Base-by-base conservation (phyloP, 192 early-diverging fungal genomes). In the Coemansia sp. region DNA sequence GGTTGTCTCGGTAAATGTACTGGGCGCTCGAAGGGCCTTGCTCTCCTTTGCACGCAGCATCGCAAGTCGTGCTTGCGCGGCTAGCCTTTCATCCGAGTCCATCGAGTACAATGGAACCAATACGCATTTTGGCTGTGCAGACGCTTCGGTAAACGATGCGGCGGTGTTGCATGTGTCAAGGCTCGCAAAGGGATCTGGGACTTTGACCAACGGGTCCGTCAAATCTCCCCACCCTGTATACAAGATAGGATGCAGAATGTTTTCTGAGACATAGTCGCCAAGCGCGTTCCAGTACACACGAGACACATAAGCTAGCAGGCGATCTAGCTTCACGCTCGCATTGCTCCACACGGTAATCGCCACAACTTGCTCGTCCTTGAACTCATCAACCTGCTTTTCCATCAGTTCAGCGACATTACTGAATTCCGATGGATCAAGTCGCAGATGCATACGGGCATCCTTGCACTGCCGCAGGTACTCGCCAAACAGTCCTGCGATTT, bases 241-340 rank as follows among this genome's bases (percentile, higher is more conserved):
- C 15, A 82, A 58, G 15, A 76, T 70, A 9, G 79, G 79, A 34
- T 82, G 72, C 26, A 82, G 71, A 0, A 82, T 61, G 12, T 74
- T 74, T 58, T 82, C 79, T 1, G 74, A 76, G 30, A 82, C 79
- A 57, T 82, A 82, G 46, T 82, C 79, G 12, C 79, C 79, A 45
- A 82, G 65, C 20, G 79, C 70, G 28, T 67, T 82, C 79, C 79
- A 82, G 58, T 76, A 82, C 20, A 72, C 61, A n/a, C 71, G 70
- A 18, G 79, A 82, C 29, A 82, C 68, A 43, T 73, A 73, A 31
- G 74, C 67, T 15, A 60, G 51, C 18, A 82, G 43, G 9, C 79
- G 74, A 16, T 82, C 74, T n/a, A 82, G 55, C 2, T 71, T 45
- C 40, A 82, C 64, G 35, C 58, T 71, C 1, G 79, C 61, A 40